Conservation (phyloP, 805 yeast species). For the Saturnispora zaruensis region DNA sequence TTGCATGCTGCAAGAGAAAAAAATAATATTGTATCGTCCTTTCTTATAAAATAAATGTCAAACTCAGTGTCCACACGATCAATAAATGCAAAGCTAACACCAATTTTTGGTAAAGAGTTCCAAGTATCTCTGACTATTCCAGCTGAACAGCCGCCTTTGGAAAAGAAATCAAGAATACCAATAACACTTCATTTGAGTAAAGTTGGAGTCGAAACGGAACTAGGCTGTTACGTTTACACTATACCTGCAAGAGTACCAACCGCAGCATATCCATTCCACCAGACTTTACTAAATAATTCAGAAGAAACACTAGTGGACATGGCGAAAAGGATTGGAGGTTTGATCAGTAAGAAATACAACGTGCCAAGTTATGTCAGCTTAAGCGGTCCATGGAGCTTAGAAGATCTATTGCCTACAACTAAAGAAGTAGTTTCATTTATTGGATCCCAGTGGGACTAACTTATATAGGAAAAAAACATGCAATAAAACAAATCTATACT, state of each 20-base stretch:
- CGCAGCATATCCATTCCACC: slow-evolving; percentile 26
- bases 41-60: background rate
- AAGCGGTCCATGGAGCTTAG: slow-evolving; percentile 32
- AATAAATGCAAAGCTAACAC: background rate
- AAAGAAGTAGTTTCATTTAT: slow-evolving; percentile 26
- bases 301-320: slow-evolving; percentile 35
- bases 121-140: slow-evolving; percentile 4
- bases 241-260: slow-evolving; percentile 27
- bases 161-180: slow-evolving; percentile 20
- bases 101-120: slow-evolving; percentile 2
- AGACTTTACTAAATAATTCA: slow-evolving; percentile 37
- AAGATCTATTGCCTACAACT: slow-evolving; percentile 24
- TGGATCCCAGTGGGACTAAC: slow-evolving; percentile 18
- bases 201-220: slow-evolving; percentile 22
- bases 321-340: slow-evolving; percentile 34
- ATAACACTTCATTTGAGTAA: slow-evolving; percentile 31
- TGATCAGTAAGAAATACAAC: slow-evolving; percentile 33
- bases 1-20: background rate
- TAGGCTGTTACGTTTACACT: slow-evolving; percentile 40
- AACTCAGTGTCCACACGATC: background rate
- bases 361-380: slow-evolving; percentile 39
- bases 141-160: background rate
- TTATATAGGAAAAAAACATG: background rate
- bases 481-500: background rate
- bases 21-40: background rate